These are phyloP conservation scores for Aristolochia californica DNA, from an alignment of 164 flowering plant species.

Conservation along the genomic window DNA sequence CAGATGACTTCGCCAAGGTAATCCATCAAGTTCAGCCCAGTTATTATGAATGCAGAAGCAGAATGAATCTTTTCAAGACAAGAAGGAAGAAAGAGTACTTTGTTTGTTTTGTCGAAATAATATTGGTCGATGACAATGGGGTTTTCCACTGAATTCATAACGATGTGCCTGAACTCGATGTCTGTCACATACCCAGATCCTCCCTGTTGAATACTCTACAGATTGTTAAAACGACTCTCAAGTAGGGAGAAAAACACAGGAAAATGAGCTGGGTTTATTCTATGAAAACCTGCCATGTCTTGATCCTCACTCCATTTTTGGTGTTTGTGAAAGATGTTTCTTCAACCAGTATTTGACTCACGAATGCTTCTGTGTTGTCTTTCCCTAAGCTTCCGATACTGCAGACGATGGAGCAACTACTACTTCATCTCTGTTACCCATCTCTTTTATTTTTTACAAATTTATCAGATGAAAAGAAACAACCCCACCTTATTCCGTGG, in stretches of 20 bases:
- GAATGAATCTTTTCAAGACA: too few relatives aligned
- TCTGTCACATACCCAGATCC: slow-evolving; percentile 35
- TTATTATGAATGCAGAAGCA: too few relatives aligned
- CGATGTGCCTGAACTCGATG: slow-evolving; percentile 24
- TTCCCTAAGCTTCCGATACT: slow-evolving; percentile 59
- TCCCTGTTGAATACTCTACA: slow-evolving; percentile 15
- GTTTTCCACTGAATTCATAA: slow-evolving; percentile 23
- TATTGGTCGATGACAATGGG: slow-evolving; percentile 58
- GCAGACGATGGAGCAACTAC: not conserved
- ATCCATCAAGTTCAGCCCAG: not conserved
- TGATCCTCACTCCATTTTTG: slow-evolving; percentile 47
- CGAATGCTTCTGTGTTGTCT: slow-evolving; percentile 20
- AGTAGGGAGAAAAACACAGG: not conserved
- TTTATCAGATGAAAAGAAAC: too few relatives aligned
- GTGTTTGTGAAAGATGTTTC: slow-evolving; percentile 28
- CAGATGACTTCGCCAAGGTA: not conserved
- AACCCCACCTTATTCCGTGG: slow-evolving; percentile 7
- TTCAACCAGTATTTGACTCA: slow-evolving; percentile 28
- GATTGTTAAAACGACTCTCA: not conserved
- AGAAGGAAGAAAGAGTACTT: not conserved
- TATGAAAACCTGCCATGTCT: slow-evolving; percentile 29
- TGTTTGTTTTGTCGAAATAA: slow-evolving; percentile 20
- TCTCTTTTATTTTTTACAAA: not conserved
- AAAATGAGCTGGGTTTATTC: too few relatives aligned
- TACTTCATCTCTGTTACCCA: not conserved